Evolutionary conservation across 805 yeast species (phyloP), one percentile per base, ranked within the genome.

Genomic region (Nakazawaea ishiwadae): DNA sequence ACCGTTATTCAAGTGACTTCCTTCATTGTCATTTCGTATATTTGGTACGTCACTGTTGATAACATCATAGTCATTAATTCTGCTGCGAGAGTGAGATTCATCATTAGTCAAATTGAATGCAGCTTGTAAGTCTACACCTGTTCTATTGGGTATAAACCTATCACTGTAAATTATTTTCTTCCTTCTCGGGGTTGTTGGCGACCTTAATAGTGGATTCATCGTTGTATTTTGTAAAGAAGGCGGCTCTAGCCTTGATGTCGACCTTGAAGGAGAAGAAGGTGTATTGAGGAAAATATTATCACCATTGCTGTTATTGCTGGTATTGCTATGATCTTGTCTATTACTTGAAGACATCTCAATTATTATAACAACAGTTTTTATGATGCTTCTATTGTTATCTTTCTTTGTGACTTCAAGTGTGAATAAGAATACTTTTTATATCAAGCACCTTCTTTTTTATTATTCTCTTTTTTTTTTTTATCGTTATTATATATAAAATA

Each of bases 41-140:
- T 10, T 23, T 10, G 38, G 21, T 39, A 37, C 35, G 9, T 18
- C 26, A 45, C 51, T 52, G 4, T 23, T 35, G 40, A 7, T 36
- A 47, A 28, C 42, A 34, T 20, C 42, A 37, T 32, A 35, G 24
- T 38, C 42, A 32, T 38, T 26, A 3, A 31, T 9, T n/a, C 20
- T 9, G 21, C 42, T 56, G 51, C 27, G 65, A 47, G 27, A 62
- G 49, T 34, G 73, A 54, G 14, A 11, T 9, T 66, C 74, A 43
- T 68, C 74, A 39, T 63, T 62, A 18, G 70, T 71, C 37, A 80
- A 62, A 44, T 79, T 74, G 58, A 79, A 83, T 6, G 96, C 96
- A 0, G 96, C 88, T 53, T 87, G 93, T 12, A 91, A 65, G 53
- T 88, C 95, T 19, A 88, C 75, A 1, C 96, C 96, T 1, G 86